Base-by-base conservation (phyloP, 108 stramenopile species). In the Cyclotella baltica region DNA sequence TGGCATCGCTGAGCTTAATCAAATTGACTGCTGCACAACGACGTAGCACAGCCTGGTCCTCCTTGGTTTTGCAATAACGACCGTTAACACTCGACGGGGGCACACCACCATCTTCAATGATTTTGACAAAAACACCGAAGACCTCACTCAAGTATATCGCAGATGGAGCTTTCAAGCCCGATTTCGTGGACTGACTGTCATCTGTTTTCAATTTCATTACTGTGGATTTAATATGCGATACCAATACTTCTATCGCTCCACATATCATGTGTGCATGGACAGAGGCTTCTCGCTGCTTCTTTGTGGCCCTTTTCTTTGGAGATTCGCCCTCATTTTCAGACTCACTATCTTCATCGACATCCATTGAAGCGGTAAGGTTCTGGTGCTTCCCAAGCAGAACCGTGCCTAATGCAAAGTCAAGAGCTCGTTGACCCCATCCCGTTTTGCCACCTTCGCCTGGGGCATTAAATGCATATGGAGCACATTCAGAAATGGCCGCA, bases 241-340 rank as follows among this genome's bases (percentile, higher is more conserved):
- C 71, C 53, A 96, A 75, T 33, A 96, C 87, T 59, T 94, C 90
- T 25, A 96, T 93, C 20, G 92, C 89, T 52, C 81, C 89, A 48
- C 88, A 88, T 10, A 87, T 67, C 64, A 85, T 88, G 43, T 83
- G 79, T 59, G 90, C 86, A 50, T 87, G 59, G 52, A 87, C 56
- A 37, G 89, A 90, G 15, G 91, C 65, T 25, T 64, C 70, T 2
- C 55, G 5, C 71, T 35, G 74, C 85, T 43, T 52, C 79, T 20
- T 38, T 47, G 34, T 55, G 22, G 61, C 30, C 63, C 23, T 62
- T 52, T 78, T 77, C 51, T 25, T n/a, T 28, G 84, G 83, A 67
- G 72, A 73, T 4, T 78, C 74, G n/a, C 76, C 83, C 13, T 66
- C 62, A 53, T 55, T 64, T 23, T 87, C 86, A 33, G 74, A 64